Base-by-base conservation (phyloP, 106 monocot species). In the Apostasia shenzhenica region DNA sequence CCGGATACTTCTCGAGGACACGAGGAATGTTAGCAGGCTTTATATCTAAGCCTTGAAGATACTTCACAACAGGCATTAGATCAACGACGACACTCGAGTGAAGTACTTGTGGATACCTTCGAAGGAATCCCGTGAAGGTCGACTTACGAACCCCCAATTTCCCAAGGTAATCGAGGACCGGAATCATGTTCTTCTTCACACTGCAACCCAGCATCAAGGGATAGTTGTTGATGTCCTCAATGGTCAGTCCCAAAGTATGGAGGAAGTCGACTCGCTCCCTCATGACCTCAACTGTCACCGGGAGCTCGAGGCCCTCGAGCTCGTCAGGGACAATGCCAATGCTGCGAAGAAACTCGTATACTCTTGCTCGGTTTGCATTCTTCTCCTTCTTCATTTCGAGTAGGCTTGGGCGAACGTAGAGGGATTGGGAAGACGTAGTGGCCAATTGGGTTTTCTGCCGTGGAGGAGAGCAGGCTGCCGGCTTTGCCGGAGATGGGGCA, bases 171-270 rank as follows among this genome's bases (percentile, higher is more conserved):
- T 99, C 97, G 6, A 99, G 90, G 39, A 99, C 97, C 0, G 93
- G 97, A 41, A 99, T 69, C 83, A 99, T 92, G 87, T 99, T 93
- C 80, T 93, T 99, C 75, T 87, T 87, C 37, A 99, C 97, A 47
- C 93, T 93, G 72, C 97, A 99, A 12, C 92, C 97, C 12, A 99
- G 84, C 6, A 90, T 81, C 43, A 99, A 82, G 1, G 97, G 97
- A 68, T 99, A 99, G 41, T 73, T 67, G 71, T 92, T 93, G 81
- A 99, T 85, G 78, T 99, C 92, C 0, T 70, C 79, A 55, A 90
- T 46, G 40, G 87, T 81, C 45, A 99, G 90, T 41, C 93, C 97
- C 12, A 99, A 55, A 0, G 89, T 75, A 42, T 81, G 87, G 58
- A 99, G 92, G 78, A 89, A 99, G n/a, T 99, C 92, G 42, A 90